phyloP scores from a whole-genome alignment of 202 grass and related monocot genomes.

The Panicum virgatum region DNA sequence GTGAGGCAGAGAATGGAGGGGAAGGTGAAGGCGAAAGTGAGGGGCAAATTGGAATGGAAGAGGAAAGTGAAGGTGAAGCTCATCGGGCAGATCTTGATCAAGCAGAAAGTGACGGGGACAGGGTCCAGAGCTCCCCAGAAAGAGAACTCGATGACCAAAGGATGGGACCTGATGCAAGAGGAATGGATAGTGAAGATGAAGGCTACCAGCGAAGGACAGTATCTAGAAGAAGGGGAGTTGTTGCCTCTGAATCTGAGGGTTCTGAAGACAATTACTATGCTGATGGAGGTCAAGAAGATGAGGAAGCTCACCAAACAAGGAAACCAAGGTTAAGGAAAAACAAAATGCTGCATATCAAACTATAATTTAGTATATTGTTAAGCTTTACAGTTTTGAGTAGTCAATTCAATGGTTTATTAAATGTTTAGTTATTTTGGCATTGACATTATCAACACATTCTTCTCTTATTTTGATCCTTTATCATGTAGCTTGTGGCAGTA shows the following conservation, averaged over 20 bases:
- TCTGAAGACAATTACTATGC: conserved; percentile 83
- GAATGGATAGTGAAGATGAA: conserved; percentile 76
- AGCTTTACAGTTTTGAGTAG: not conserved
- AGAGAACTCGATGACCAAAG: conserved; percentile 68
- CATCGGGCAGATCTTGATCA: conserved; percentile 64
- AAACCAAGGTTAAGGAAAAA: conserved; percentile 61
- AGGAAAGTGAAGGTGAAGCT: conserved; percentile 66
- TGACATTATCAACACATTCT: conserved; percentile 9
- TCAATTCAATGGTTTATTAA: not conserved
- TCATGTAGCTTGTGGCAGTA: conserved; percentile 31
- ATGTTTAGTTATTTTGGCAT: conserved; percentile 22
- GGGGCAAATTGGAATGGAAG: conserved; percentile 69
- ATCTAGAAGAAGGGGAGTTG: conserved; percentile 72
- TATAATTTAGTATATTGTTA: conserved; percentile 10
- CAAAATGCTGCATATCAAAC: not conserved
- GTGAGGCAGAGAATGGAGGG: conserved; percentile 63
- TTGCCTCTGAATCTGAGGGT: conserved; percentile 84
- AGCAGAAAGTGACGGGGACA: conserved; percentile 81
- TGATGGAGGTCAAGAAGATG: conserved; percentile 60
- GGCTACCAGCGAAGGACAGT: conserved; percentile 66
- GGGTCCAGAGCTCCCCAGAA: conserved; percentile 73
- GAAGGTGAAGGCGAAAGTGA: conserved; percentile 77
- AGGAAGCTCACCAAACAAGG: conserved; percentile 47
- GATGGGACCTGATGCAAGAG: conserved; percentile 59
- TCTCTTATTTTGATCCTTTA: conserved; percentile 3